Base-by-base conservation (phyloP, 176 grass and related monocot species). In the Poa pratensis region DNA sequence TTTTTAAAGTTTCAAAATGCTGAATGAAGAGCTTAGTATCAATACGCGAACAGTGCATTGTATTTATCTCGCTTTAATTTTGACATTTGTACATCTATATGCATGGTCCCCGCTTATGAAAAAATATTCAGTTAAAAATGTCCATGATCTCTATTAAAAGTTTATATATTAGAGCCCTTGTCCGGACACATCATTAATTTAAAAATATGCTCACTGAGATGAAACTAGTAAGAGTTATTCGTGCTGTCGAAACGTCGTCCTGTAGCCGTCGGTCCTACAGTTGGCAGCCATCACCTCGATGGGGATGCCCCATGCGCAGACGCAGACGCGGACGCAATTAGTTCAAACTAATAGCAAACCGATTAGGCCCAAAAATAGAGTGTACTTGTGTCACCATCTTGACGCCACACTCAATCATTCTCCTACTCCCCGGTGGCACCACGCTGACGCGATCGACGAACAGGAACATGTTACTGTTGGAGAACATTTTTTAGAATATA, bases 211-310 rank as follows among this genome's bases (percentile, higher is more conserved):
- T 60, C 12, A 14, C 26, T 19, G 46, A 79, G 62, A 62, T 45
- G 22, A 27, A 62, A 46, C 14, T 19, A 1, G 6, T 40, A 40
- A 1, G 20, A 42, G 60, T 77, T 58, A 0, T 72, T 46, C 48
- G 69, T 26, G 22, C 12, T 9, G 40, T 40, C 68, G 5, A n/a
- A 73, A 17, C 23, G 69, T 27, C 22, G 42, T 42, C 42, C 19
- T 58, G 79, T 87, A 87, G 79, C 43, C 30, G 3, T 20, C 37
- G 66, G 78, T 53, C 58, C 78, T 18, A 81, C 78, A 87, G 70
- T 67, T 43, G n/a, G 48, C 59, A 76, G 48, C 59, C 60, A 78
- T 83, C 50, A 69, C 61, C 49, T 82, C 86, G 59, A 82, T 15
- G 19, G 6, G 14, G 49, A 77, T 60, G 60, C 51, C 52, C 72